Conservation (phyloP, 2,329 filamentous ascomycete genomes). For the Botrytis aclada region DNA sequence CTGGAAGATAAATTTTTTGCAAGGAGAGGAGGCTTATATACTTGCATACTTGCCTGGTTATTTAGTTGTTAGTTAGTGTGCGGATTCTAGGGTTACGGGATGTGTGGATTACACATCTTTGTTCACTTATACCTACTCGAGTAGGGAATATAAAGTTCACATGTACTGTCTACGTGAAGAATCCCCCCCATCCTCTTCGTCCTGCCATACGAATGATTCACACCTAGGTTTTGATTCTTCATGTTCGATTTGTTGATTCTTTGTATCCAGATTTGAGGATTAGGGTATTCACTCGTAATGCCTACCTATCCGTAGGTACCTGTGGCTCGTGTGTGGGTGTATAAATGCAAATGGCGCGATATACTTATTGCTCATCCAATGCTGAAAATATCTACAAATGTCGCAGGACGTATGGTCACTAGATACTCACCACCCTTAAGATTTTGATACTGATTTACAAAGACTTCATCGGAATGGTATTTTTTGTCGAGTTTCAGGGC, state of each 20-base stretch:
- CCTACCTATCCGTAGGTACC: neutral
- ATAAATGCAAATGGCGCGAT: fast-evolving
- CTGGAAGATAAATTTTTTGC: fast-evolving
- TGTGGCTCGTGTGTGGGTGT: too few species aligned
- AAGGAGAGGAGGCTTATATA: neutral
- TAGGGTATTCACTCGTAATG: neutral
- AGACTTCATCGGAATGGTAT: fast-evolving
- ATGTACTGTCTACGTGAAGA: fast-evolving
- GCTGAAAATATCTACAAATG: too few species aligned
- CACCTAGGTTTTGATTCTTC: too few species aligned
- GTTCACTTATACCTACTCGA: too few species aligned
- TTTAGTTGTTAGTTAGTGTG: too few species aligned
- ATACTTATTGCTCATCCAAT: neutral
- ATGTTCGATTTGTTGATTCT: too few species aligned
- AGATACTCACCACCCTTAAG: neutral
- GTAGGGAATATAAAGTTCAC: neutral
- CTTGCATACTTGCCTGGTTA: too few species aligned
- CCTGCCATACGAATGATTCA: neutral
- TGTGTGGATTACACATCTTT: fast-evolving
- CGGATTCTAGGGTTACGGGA: too few species aligned
- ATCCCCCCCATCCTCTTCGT: fast-evolving
- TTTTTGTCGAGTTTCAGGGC: too few species aligned
- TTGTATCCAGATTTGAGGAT: neutral
- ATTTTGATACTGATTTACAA: neutral
- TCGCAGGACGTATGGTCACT: neutral